Conservation (phyloP, 306 rosid species). For the Castanea sativa region DNA sequence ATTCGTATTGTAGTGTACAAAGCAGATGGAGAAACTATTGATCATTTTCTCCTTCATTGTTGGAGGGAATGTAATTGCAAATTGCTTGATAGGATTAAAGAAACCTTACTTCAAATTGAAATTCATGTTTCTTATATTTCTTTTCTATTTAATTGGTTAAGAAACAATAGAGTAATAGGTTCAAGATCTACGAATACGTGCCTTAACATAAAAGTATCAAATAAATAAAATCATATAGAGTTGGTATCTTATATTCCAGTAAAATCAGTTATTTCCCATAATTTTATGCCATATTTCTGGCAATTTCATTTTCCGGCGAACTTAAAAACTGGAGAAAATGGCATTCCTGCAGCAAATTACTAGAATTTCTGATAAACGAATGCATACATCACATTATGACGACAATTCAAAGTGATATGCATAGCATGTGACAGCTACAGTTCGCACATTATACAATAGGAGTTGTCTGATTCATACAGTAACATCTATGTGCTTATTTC, state of each 20-base stretch:
- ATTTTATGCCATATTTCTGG: neutral
- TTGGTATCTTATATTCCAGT: neutral
- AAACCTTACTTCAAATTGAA: too few relatives aligned
- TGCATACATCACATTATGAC: neutral
- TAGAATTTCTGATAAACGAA: neutral
- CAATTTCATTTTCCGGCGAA: neutral
- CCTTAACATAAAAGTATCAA: too few relatives aligned
- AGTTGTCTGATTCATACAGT: neutral
- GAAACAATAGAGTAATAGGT: neutral
- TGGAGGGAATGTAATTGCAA: too few relatives aligned
- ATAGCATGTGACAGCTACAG: neutral
- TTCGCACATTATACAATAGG: neutral
- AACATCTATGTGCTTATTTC: conserved; percentile 9
- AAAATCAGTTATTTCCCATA: neutral
- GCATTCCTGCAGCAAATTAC: neutral
- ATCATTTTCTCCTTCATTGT: too few relatives aligned
- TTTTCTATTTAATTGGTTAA: neutral
- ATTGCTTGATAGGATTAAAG: too few relatives aligned
- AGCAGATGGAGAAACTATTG: too few relatives aligned
- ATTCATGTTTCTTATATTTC: too few relatives aligned
- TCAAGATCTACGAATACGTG: too few relatives aligned
- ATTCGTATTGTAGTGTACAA: too few relatives aligned
- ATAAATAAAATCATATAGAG: neutral
- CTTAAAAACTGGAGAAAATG: neutral
- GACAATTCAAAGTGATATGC: neutral